A percentile compares a stretch with the other conserved stretches of the same genome.
phyloP scores from a whole-genome alignment of 768 basidiomycete species.

The Dentipellis sp. region DNA sequence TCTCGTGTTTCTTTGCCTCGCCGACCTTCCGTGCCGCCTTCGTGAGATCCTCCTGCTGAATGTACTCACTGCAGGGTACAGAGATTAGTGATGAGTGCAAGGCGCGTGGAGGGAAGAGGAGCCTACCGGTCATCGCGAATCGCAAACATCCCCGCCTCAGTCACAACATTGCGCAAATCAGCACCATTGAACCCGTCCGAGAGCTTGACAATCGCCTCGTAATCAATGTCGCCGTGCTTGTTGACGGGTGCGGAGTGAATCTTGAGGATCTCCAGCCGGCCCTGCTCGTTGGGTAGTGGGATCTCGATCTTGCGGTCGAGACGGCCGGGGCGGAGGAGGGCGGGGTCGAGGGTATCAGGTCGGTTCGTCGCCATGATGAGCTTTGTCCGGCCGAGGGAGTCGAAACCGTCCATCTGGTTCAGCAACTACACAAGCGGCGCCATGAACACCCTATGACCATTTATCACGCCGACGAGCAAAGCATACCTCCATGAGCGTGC shows the following conservation, averaged over 20 bases:
- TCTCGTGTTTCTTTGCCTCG: conserved; percentile 97
- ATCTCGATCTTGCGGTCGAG: conserved; percentile 98
- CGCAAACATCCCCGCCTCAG: conserved; percentile 97
- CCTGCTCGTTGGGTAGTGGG: conserved; percentile 95
- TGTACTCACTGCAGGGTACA: conserved; percentile 53
- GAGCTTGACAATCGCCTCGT: conserved; percentile 96
- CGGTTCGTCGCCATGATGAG: conserved; percentile 99
- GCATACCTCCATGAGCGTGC: conserved; percentile 91
- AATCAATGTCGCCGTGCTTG: conserved; percentile 93
- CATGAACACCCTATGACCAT: background rate
- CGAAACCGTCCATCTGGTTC: conserved; percentile 99
- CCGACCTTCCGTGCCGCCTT: conserved; percentile 94
- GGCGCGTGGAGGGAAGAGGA: background rate
- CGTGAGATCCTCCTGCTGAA: conserved; percentile 90
- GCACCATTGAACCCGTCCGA: conserved; percentile 95
- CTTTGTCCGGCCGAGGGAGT: conserved; percentile 90
- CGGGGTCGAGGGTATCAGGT: conserved; percentile 96
- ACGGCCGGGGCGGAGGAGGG: conserved; percentile 90
- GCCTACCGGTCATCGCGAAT: conserved; percentile 87
- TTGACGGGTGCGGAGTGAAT: conserved; percentile 93
- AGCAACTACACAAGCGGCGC: conserved; percentile 50
- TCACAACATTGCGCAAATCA: conserved; percentile 90
- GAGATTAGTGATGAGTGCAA: background rate
- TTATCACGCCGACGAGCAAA: background rate
- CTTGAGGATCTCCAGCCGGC: conserved; percentile 92